These are phyloP conservation scores for Apophysomyces sp. DNA, from an alignment of 371 early-diverging fungal genomes.

Conservation along the genomic window DNA sequence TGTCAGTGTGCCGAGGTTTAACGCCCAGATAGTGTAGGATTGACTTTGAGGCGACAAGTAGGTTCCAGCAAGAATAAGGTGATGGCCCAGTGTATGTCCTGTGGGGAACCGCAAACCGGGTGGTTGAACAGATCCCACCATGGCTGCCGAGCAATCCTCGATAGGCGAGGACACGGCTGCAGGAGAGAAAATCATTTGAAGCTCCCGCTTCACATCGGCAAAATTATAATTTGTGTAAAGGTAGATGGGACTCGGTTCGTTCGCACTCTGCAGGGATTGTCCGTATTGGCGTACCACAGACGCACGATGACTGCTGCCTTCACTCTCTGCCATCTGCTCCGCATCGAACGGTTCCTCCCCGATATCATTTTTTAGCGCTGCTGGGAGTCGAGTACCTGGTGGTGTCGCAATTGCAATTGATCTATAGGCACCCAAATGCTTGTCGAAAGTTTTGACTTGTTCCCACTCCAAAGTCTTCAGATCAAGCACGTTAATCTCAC, in stretches of 20 bases:
- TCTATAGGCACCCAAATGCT: constrained; percentile 79
- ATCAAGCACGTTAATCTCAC: constrained; percentile 77
- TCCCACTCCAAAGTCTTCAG: constrained; percentile 69
- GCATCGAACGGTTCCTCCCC: background rate
- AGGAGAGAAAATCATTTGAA: constrained; percentile 65
- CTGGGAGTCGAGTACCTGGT: constrained; percentile 24
- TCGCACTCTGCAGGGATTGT: constrained; percentile 8
- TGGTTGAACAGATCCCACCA: constrained; percentile 60
- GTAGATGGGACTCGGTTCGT: constrained; percentile 46
- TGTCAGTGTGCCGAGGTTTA: constrained; percentile 54
- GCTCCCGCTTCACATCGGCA: constrained; percentile 72
- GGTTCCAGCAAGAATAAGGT: constrained; percentile 72
- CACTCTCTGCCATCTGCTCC: constrained; percentile 2
- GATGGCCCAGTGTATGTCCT: constrained; percentile 62
- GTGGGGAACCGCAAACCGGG: constrained; percentile 79
- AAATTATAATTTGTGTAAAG: constrained; percentile 85
- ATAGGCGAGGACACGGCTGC: constrained; percentile 41
- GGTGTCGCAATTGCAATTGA: constrained; percentile 63
- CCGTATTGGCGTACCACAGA: constrained; percentile 13
- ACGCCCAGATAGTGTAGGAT: constrained; percentile 70
- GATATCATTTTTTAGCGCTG: constrained; percentile 5
- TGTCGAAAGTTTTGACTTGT: constrained; percentile 61
- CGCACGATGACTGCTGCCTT: background rate
- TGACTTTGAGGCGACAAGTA: constrained; percentile 65
- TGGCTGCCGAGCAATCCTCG: constrained; percentile 59